Evolutionary conservation across 768 basidiomycete genomes (phyloP), one percentile per base, ranked within the genome.

Genomic region (Termitomyces sp.): DNA sequence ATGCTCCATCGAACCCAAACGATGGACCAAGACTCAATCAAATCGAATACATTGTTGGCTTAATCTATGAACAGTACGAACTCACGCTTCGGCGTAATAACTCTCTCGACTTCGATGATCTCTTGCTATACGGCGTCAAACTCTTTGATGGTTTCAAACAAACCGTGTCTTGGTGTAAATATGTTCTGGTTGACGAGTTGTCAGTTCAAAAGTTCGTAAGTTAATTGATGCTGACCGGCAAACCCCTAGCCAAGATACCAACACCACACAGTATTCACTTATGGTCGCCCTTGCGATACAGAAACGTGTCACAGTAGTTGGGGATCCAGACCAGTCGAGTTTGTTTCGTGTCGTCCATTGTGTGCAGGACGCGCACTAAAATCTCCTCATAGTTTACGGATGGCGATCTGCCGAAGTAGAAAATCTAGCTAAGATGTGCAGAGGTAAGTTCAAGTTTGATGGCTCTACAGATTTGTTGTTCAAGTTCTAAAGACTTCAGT

Each of bases 261-360:
- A 93, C 63, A 80, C 75, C 4, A 84, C 85, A 20, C 93, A 95
- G 69, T 95, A 93, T 69, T 79, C 87, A 58, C 81, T 95, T 24
- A 88, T 94, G 86, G 78, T 76, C 60, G 73, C 78, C 4, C 82
- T 95, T 54, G 89, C 86, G 0, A 65, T 75, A 4, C 72, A 67
- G 7, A 72, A 76, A 31, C 83, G 85, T 61, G 76, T 93, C 30
- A 92, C 88, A 4, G 81, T 95, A 42, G 92, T 95, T 3, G 93
- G 93, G 0, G 93, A 95, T 72, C 93, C 93, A 0, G 93, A 95
- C 69, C 93, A 95, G 68, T 92, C 91, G 0, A 94, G 88, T 87
- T 63, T 73, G 24, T 46, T 56, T 55, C n/a, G 46, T 52, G 53
- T 55, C 34, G 13, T 16, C 15, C 34, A 41, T n/a, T 13, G 41